Evolutionary conservation across 1,284 basidiomycete species (phyloP), one percentile per base, ranked within the genome.

Genomic region (Bothia castanella): DNA sequence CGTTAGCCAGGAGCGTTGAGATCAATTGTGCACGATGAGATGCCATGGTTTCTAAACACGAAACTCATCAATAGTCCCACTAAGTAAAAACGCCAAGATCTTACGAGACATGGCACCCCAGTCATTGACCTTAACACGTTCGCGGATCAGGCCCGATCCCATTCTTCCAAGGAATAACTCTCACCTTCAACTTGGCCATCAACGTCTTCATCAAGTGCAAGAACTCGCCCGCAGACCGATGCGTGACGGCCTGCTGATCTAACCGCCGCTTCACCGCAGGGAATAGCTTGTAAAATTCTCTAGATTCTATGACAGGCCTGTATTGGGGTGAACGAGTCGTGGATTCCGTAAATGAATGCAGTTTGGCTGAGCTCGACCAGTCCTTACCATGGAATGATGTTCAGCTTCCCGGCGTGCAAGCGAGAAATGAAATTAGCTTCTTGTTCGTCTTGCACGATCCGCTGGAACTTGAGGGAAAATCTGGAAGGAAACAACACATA

Each of bases 131-230:
- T 82, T 39, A 32, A 38, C 0, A 36, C 2, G 9, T 37, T 16
- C 19, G 23, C 3, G 4, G 21, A 36, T 45, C 43, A 42, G 31
- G n/a, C n/a, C 29, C 39, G 14, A 27, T 25, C 4, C 43, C 50
- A 21, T 7, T 27, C 14, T 14, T 31, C 17, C 0, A 2, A 42
- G 20, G 12, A 35, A 39, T 21, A 7, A 23, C 29, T 39, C 49
- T 42, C 47, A 78, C 82, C 74, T 84, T 84, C 42, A 84, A 58
- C 50, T 84, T 85, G 5, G 82, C 82, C 81, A 84, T 85, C 35
- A 85, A 58, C 0, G 79, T 80, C 62, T 84, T 84, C 60, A 85
- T 62, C 3, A 74, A 73, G 31, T 79, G 74, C 16, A 83, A 63
- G 56, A 84, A 83, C 38, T 76, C 72, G 3, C 77, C 78, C 0